Evolutionary conservation across 768 basidiomycete species (phyloP).

Genomic region (Hypholoma fasciculare): DNA sequence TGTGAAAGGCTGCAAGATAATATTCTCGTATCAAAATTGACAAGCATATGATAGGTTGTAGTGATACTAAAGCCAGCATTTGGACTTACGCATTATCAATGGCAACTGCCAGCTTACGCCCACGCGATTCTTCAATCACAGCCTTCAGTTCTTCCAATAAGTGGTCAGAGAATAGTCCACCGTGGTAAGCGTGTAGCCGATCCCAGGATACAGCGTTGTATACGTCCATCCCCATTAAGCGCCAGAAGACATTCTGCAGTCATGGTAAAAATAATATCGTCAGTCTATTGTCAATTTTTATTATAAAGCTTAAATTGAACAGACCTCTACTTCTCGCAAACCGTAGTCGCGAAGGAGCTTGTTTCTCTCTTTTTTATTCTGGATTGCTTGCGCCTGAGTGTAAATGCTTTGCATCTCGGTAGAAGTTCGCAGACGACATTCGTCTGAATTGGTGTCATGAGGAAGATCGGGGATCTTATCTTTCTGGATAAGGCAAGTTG

Average conservation of each 20-base stretch:
- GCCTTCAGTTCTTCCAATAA: conserved; percentile 27
- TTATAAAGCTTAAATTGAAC: neutral
- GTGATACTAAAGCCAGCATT: conserved; percentile 19
- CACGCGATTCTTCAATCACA: conserved; percentile 6
- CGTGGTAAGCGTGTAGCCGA: conserved; percentile 29
- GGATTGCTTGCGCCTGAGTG: conserved; percentile 6
- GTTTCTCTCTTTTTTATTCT: conserved; percentile 13
- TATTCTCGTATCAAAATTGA: neutral
- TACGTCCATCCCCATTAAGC: conserved; percentile 25
- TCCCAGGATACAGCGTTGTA: conserved; percentile 36
- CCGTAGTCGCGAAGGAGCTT: conserved; percentile 18
- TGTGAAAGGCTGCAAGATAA: conserved; percentile 18
- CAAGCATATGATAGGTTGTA: neutral
- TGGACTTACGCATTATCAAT: conserved; percentile 8
- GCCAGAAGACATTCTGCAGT: conserved; percentile 40
- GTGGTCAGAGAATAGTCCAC: conserved; percentile 33
- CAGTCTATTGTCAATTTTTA: neutral
- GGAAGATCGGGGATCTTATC: conserved; percentile 15
- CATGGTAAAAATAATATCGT: neutral
- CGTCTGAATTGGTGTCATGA: conserved; percentile 13
- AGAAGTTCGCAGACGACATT: conserved; percentile 16
- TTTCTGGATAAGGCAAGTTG: conserved; percentile 33
- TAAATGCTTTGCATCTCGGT: conserved; percentile 15
- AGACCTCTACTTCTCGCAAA: conserved; percentile 24
- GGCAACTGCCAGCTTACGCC: neutral